Base-by-base conservation (phyloP, 805 yeast genomes). In the Maudiozyma bulderi region DNA sequence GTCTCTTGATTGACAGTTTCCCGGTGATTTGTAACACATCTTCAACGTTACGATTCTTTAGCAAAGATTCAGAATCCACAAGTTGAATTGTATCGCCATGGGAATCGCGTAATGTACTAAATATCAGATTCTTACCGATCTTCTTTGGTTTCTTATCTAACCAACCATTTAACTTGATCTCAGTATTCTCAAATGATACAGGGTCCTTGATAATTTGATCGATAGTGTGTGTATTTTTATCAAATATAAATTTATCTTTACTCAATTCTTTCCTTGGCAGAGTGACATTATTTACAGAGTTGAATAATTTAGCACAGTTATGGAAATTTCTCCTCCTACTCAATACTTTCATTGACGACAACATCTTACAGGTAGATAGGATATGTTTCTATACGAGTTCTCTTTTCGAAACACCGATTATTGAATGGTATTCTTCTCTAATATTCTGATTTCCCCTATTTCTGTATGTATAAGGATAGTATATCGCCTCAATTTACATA, bases 1-100 rank as follows among this genome's bases (percentile, higher is more conserved):
- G 70, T 28, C 47, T 49, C 47, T 63, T 65, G 4, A 46, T 43
- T n/a, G 46, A 67, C 7, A 80, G 62, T 4, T 44, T 58, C 0
- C 96, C 96, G 1, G 73, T 72, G 1, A 86, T 78, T 37, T 82
- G 73, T 2, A 90, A 70, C 10, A 88, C 80, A 53, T 87, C 93
- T 63, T 90, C 97, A 0, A 82, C 79, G 47, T 80, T 75, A n/a
- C 76, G 59, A 14, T 69, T 61, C 41, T 79, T 69, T 39, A 81
- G 54, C 6, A 73, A 65, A 7, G 73, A 54, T 0, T 61, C 64
- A 9, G 67, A 62, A 47, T 71, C 75, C 30, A 76, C 67, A 48
- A 86, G 53, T 58, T 90, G 96, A 8, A 81, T 72, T 8, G 66
- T 54, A 44, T 81, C 77, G 0, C 96, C 96, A 40, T 78, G 70